Evolutionary conservation across 371 early-diverging fungal genomes (phyloP), one percentile per base, ranked within the genome.

Genomic region (Mortierella sp.): DNA sequence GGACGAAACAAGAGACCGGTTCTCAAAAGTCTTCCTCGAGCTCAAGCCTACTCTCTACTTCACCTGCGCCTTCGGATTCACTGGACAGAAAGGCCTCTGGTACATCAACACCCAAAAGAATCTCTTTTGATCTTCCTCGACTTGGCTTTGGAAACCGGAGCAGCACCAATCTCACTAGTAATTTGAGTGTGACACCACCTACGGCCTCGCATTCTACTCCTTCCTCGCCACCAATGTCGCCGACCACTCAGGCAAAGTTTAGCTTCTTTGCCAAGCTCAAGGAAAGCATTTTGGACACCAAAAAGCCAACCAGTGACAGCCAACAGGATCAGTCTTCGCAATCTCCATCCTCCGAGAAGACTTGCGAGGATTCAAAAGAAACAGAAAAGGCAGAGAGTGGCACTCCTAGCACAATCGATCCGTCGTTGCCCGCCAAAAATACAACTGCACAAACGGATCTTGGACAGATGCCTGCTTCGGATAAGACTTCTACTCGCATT

Each of bases 241-340:
- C 75, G 1, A 60, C 43, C 25, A 7, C 16, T 21, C 72, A 57
- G 1, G 7, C 72, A 55, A 50, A 57, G 7, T 51, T 62, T 14
- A 68, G 72, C 6, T 76, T 76, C 58, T 76, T 76, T 47, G 37
- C 76, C 4, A 76, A 64, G 14, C 47, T 76, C n/a, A 73, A 64
- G 23, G 64, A 60, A n/a, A 68, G 53, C 29, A 29, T 73, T 23
- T 18, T 63, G 43, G 68, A 71, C 12, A 67, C 59, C 45, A 62
- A 64, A 25, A 44, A 16, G 45, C 16, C 25, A 26, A 23, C 12
- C 18, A 45, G 28, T n/a, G 58, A 15, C 12, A 19, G 50, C 25
- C 28, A n/a, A n/a, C n/a, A 50, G 58, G 18, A 25, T 43, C n/a
- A 7, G 50, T 18, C 30, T 44, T 6, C 28, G 45, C 37, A 21